Base-by-base conservation (phyloP, 1,284 basidiomycete genomes). In the Hymenochaete sp. region DNA sequence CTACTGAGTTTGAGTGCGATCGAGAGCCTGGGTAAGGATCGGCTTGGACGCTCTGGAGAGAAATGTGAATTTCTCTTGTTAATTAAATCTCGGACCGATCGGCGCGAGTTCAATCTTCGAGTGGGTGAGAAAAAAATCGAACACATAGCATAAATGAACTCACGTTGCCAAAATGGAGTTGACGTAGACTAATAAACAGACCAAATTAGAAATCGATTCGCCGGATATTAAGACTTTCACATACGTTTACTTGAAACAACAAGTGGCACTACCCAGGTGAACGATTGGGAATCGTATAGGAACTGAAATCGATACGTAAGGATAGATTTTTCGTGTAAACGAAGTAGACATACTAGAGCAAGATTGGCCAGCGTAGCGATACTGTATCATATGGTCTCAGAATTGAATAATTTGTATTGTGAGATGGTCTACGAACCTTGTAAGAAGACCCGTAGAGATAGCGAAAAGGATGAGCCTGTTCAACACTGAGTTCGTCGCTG, bases 161-260 rank as follows among this genome's bases (percentile, higher is more conserved):
- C 18, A 41, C 39, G 39, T 41, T 16, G 39, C 33, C 19, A 36
- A 32, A 14, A 44, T 22, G 8, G 32, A 37, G 16, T 44, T 44
- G 3, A 44, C 42, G n/a, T 37, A 37, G 14, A 37, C 24, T 44
- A 11, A n/a, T 24, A 3, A 44, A 14, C 13, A 14, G 18, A 21
- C 18, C 7, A 11, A 6, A 3, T 4, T 19, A 27, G 13, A 19
- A 4, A 6, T 4, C 2, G 3, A 2, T 16, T 13, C n/a, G n/a
- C n/a, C n/a, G n/a, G n/a, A n/a, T n/a, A n/a, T n/a, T n/a, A n/a
- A 33, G n/a, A 36, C n/a, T 3, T 44, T 19, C 13, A 24, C 42
- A 37, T 14, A 44, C 43, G 35, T 44, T 44, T 44, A 32, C 43
- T 44, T 16, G 43, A 44, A 24, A 44, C 22, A 13, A 37, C 33